Evolutionary conservation across 768 basidiomycete genomes (phyloP).

Genomic region (Rhizopogon roseolus): DNA sequence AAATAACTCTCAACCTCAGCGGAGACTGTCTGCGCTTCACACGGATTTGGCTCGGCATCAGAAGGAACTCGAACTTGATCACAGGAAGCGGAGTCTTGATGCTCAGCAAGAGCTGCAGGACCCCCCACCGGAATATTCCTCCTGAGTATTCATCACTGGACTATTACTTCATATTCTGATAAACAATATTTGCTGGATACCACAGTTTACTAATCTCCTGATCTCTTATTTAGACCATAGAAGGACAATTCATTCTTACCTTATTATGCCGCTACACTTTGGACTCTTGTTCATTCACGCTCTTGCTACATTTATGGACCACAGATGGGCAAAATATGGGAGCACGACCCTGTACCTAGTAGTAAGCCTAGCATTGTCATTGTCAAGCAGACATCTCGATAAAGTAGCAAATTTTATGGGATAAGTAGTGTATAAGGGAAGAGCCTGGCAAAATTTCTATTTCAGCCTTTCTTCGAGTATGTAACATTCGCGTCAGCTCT

Average conservation of each 20-base stretch:
- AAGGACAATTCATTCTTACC: no score
- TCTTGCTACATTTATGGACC: no score
- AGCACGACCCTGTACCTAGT: no score
- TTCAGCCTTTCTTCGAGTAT: conserved; percentile 85
- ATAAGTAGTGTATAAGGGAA: conserved; percentile 21
- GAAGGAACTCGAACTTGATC: conserved; percentile 6
- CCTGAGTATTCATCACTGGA: neutral
- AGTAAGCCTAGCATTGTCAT: neutral
- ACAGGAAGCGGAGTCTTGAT: conserved; percentile 4
- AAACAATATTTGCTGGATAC: neutral
- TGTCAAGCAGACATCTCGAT: conserved; percentile 20
- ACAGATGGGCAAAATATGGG: neutral
- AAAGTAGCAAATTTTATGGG: conserved; percentile 18
- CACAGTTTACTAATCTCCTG: neutral
- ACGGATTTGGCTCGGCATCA: conserved; percentile 5
- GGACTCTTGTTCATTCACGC: neutral
- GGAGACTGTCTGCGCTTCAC: conserved; percentile 5
- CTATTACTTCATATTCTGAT: neutral
- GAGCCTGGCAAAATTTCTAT: conserved; percentile 61
- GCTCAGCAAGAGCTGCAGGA: conserved; percentile 2
- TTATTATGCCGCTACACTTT: neutral
- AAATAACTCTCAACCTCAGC: conserved; percentile 9
- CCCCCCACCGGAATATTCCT: conserved; percentile 4
- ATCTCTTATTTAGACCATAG: no score
- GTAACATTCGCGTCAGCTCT: conserved; percentile 78